Base-by-base conservation (phyloP, 208 protist genomes). In the Trypanosoma melophagium region DNA sequence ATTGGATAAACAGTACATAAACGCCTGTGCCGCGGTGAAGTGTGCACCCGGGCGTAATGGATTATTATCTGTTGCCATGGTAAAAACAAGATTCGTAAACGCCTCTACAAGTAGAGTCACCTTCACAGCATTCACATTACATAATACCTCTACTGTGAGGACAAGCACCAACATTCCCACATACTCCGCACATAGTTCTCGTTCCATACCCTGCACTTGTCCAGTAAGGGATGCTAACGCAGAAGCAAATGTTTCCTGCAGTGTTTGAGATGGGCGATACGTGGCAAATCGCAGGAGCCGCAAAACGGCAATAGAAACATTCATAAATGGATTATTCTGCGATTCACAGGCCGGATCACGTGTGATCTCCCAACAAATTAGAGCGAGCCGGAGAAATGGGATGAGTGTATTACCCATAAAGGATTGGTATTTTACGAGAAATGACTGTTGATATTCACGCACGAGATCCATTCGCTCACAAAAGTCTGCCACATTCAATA, bases 401-500 rank as follows among this genome's bases (percentile, higher is more conserved):
- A 92, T 76, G n/a, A 84, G 55, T 25, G 82, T 81, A 17, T 62
- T 58, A 0, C 66, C 83, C 38, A 93, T 24, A 55, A 90, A 92
- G 17, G 47, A 60, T 56, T 92, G 87, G 47, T 80, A 65, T 28
- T 69, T 51, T 2, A 64, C 47, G 38, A 72, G 60, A 59, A 79
- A 66, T 40, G 66, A 71, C 57, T 77, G 60, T 63, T 90, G 85
- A 63, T 92, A 69, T 38, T 63, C 69, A 41, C 66, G 60, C 28
- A 77, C 67, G 41, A 73, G 58, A 14, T 70, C 74, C 14, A 69
- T 59, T n/a, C 60, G 19, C 77, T 68, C 71, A 76, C 84, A 77
- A 62, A 86, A 96, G 60, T 92, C 81, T 7, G 78, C 77, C 51
- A 96, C 76, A 76, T 96, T 96, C 49, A 86, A 62, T 25, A 88